Base-by-base conservation (phyloP, 2,329 filamentous ascomycete genomes). In the Hypoxylon sp. region DNA sequence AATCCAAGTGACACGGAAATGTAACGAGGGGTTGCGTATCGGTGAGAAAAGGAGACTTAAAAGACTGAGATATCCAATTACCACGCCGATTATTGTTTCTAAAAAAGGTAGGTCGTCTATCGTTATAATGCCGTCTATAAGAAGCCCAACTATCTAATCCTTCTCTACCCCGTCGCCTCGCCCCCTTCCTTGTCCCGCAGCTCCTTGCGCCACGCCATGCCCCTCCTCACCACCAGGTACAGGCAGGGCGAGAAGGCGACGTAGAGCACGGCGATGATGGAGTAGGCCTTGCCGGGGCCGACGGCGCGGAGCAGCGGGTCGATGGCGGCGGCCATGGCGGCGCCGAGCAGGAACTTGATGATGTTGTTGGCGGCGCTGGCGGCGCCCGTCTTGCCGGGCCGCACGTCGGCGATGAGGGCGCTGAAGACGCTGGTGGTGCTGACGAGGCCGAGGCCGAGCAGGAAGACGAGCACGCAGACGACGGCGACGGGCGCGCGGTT, bases 301-400 rank as follows among this genome's bases (percentile, higher is more conserved):
- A 88, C 79, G 1, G 72, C 73, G 10, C 73, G 58, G 24, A 88
- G 78, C 76, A 88, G 83, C 40, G 78, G 75, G 46, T 85, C 79
- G 26, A 89, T 82, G 10, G 84, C 76, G 0, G 82, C 83, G n/a
- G 84, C 84, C 17, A 80, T 83, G 1, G 73, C 80, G 0, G 86
- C 87, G 18, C 83, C 84, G 42, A 86, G 72, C 17, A 84, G 70
- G 67, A 86, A 88, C 21, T 86, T 75, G 8, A 85, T 79, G 7
- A 89, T 73, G 60, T 88, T 88, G 59, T 85, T 86, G 0, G 84
- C 81, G 0, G 85, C 85, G 3, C 84, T 83, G 0, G 83, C 83
- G 0, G 84, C 86, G 1, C 83, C 83, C 0, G 85, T 83, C 4
- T 81, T 79, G 20, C 81, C 74, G 0, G 84, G 85, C 56, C 85